Conservation (phyloP, 257 asterid genomes). For the Forsythia suspensa region DNA sequence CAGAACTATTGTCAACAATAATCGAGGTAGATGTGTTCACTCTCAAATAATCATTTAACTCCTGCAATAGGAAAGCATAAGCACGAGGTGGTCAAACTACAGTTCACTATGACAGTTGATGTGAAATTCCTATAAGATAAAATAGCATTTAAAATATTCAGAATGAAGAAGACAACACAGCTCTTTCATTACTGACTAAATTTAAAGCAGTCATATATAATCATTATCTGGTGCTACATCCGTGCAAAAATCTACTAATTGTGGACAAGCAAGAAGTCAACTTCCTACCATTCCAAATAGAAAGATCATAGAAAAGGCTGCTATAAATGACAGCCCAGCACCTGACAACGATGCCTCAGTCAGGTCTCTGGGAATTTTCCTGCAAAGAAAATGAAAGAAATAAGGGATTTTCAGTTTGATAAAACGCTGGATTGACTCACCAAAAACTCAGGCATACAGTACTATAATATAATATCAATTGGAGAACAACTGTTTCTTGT, state of each 20-base stretch:
- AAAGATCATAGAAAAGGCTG: slow-evolving; percentile 77
- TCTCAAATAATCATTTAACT: slow-evolving; percentile 62
- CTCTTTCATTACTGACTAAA: not conserved
- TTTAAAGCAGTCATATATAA: not conserved
- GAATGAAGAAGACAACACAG: slow-evolving; percentile 9
- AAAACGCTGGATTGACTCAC: not conserved
- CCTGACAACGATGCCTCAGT: slow-evolving; percentile 92
- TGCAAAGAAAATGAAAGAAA: slow-evolving; percentile 40
- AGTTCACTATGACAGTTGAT: not conserved
- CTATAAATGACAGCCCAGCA: slow-evolving; percentile 89
- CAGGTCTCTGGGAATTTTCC: slow-evolving; percentile 88
- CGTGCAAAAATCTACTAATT: slow-evolving; percentile 7
- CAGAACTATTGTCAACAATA: slow-evolving; percentile 84
- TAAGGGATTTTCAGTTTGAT: not conserved
- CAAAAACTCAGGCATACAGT: not conserved
- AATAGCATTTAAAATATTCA: not conserved
- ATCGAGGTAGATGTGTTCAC: slow-evolving; percentile 75
- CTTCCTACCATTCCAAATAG: slow-evolving; percentile 90
- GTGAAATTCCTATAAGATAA: not conserved
- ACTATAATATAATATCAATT: too few relatives aligned
- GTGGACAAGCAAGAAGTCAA: slow-evolving; percentile 15
- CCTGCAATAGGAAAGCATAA: slow-evolving; percentile 51
- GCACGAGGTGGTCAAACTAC: not conserved
- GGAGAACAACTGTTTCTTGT: too few relatives aligned
- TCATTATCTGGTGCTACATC: not conserved